Conservation (phyloP, 192 early-diverging fungal genomes). For the Gonapodya sp. region DNA sequence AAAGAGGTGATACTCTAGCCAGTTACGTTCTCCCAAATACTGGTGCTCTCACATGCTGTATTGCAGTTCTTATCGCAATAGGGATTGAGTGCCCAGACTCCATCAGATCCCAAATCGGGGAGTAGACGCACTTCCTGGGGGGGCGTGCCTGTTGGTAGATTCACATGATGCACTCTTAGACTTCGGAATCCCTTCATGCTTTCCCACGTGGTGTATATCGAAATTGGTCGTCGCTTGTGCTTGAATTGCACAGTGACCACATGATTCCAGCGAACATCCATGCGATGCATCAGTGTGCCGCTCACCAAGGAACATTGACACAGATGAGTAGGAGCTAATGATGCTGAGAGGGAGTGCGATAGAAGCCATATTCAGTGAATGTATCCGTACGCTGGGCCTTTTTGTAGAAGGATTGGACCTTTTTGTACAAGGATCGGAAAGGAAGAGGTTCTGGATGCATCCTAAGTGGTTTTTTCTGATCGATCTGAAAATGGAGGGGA, state of each 20-base stretch:
- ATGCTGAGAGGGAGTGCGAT: neutral
- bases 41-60: neutral
- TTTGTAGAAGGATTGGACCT: too few species aligned
- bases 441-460: too few species aligned
- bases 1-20: neutral
- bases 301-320: neutral
- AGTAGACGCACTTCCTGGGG: neutral
- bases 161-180: neutral
- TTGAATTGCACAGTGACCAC: too few species aligned
- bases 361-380: too few species aligned
- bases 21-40: neutral
- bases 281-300: too few species aligned
- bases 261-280: neutral
- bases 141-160: neutral
- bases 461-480: too few species aligned
- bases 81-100: neutral
- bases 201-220: too few species aligned
- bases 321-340: neutral
- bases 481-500: too few species aligned
- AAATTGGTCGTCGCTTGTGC: too few species aligned
- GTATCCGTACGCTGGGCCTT: too few species aligned
- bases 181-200: too few species aligned
- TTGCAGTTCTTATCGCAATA: neutral
- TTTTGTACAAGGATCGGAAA: too few species aligned
- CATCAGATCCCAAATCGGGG: neutral